Evolutionary conservation across 176 grass and related monocot species (phyloP), one percentile per base, ranked within the genome.

Genomic region (Coix lacrymajobi): DNA sequence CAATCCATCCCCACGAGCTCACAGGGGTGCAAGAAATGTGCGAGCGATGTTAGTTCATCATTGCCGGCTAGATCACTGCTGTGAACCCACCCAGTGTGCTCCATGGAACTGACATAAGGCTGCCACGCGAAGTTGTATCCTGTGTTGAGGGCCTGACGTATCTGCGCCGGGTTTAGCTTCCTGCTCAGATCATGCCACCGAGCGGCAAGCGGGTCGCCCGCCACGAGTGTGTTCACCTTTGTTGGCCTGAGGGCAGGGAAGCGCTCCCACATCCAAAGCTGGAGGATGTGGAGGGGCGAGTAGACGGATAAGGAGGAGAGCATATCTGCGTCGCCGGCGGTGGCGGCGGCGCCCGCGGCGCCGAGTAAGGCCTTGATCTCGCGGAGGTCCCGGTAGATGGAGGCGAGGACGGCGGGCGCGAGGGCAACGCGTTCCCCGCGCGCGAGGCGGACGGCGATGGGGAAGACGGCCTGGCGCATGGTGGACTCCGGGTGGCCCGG

Each of bases 251-350:
- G 80, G 8, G 73, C 16, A 11, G 89, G 81, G 73, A 98, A 98
- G 4, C 85, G 88, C 85, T 98, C 96, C 96, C 96, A 98, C 32
- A 91, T 69, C 96, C 92, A 98, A 19, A 95, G 49, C 71, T 95
- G 90, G 51, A 98, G 69, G 15, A 95, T 76, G 81, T 93, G 75
- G 77, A 98, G 66, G 34, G 96, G 92, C 17, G 96, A 84, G 77
- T 94, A 91, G 36, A 91, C 44, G 38, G 85, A 69, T 25, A 98
- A 67, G 61, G 91, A 73, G 3, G 83, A 81, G 61, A 84, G 78
- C 26, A 76, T 32, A 30, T 89, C 86, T 0, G n/a, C 63, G 75
- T 94, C 90, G 34, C 26, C 73, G 0, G 60, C 67, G 28, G 60
- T 39, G 19, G 63, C 28, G 48, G 57, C 49, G 8, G 67, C 66